Evolutionary conservation across 1,284 basidiomycete species (phyloP), one percentile per base, ranked within the genome.

Genomic region (Heliocybe sulcata): DNA sequence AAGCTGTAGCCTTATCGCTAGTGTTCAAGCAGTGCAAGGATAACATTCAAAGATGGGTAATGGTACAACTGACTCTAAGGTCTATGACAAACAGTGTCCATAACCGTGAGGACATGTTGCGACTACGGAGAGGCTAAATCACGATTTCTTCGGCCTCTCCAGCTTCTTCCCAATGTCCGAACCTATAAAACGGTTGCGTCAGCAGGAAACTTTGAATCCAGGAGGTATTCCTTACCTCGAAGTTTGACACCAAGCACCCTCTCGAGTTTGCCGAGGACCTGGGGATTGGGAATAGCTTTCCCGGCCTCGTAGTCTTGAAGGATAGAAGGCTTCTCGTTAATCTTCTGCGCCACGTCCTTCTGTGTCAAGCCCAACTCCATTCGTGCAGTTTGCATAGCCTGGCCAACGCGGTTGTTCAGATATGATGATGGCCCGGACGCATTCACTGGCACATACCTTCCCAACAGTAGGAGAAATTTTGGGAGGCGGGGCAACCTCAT

Each of bases 401-500:
- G 63, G 53, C 8, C 10, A 49, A 49, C 8, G 20, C 47, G n/a
- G 20, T n/a, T 3, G 12, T 8, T 42, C 4, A 42, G 38, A 16
- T 42, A 14, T 53, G 19, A 9, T 12, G 52, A 53, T 38, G 56
- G 35, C n/a, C 45, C 49, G 38, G 53, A 26, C 35, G 29, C 22
- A 45, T 27, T 12, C 38, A 20, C 53, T 25, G 22, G 54, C 29
- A 70, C 81, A 53, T 61, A 90, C 90, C 71, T 90, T 90, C 63
- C 93, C 94, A 56, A 95, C 91, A 35, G 78, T 79, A 29, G 86
- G 77, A 2, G 80, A 75, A 61, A 99, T 78, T 72, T 95, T 97
- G 60, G 89, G 68, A 47, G 96, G 97, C 8, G 97, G 94, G 9
- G 94, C 92, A 22, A 98, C 95, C 65, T 98, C 96, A 72, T 98